Conservation (phyloP, 2,329 filamentous ascomycete genomes). For the Calycina herbarum region DNA sequence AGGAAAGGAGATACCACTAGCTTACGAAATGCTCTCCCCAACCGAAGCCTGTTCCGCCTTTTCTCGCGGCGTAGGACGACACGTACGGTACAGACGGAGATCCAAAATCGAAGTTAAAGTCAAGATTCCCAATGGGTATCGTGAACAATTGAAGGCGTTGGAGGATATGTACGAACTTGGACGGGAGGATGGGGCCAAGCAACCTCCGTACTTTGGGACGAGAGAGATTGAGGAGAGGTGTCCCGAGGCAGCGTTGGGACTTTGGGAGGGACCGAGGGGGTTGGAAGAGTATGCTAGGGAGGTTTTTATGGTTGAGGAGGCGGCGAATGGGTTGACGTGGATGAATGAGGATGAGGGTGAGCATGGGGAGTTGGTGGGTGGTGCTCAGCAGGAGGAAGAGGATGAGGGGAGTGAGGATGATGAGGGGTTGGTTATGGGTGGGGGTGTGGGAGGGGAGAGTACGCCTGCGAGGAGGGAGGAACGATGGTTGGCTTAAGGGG, state of each 20-base stretch:
- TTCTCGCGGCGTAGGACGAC: conserved; percentile 72
- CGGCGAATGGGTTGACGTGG: conserved; percentile 91
- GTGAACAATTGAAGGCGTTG: conserved; percentile 75
- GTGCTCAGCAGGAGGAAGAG: conserved; percentile 36
- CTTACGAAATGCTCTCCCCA: conserved; percentile 86
- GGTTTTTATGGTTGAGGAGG: conserved; percentile 91
- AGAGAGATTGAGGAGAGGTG: conserved; percentile 59
- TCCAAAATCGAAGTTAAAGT: conserved; percentile 82
- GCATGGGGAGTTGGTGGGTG: conserved; percentile 32
- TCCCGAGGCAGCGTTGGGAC: conserved; percentile 71
- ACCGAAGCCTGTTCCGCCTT: conserved; percentile 80
- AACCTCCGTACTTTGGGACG: conserved; percentile 65
- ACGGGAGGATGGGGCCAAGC: conserved; percentile 49
- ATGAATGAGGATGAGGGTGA: conserved; percentile 62
- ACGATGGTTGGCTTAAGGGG: conserved; percentile 35
- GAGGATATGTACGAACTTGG: conserved; percentile 55
- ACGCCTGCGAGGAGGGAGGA: conserved; percentile 37
- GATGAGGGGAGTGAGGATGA: conserved; percentile 48
- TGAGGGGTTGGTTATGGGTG: conserved; percentile 38
- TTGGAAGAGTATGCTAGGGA: conserved; percentile 94
- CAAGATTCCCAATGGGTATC: conserved; percentile 83
- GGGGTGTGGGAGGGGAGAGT: conserved; percentile 26
- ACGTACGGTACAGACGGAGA: conserved; percentile 70
- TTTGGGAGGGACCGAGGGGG: conserved; percentile 90
- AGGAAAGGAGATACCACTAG: conserved; percentile 75